Conservation (phyloP, 2,329 filamentous ascomycete species). For the Beauveria medogensis region DNA sequence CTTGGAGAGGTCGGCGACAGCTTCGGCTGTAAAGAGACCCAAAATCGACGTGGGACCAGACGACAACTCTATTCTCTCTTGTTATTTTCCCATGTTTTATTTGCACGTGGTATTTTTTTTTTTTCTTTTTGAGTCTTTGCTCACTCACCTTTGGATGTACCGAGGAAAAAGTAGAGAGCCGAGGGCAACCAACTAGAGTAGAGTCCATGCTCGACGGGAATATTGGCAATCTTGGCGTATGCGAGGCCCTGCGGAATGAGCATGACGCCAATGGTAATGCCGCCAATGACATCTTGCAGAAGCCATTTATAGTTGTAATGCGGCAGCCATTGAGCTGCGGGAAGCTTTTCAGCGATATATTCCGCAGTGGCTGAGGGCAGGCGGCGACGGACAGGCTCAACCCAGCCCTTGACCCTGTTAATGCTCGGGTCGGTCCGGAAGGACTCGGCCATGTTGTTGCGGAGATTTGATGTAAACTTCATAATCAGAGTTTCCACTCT, state of each 20-base stretch:
- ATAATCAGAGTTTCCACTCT: slow-evolving; percentile 13
- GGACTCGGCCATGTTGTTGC: slow-evolving; percentile 14
- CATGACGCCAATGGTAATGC: slow-evolving; percentile 51
- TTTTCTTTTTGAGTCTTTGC: fast-evolving
- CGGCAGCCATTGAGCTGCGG: slow-evolving; percentile 55
- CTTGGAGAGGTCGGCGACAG: slow-evolving; percentile 42
- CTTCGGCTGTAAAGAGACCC: slow-evolving; percentile 54
- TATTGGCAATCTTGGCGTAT: slow-evolving; percentile 54
- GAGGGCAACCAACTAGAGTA: slow-evolving; percentile 53
- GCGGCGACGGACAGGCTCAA: slow-evolving; percentile 16
- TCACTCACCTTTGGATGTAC: slow-evolving; percentile 48
- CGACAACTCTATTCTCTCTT: slow-evolving; percentile 41
- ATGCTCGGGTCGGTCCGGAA: slow-evolving; percentile 21
- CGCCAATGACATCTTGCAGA: slow-evolving; percentile 52
- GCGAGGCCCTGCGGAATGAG: slow-evolving; percentile 55
- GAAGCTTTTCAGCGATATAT: slow-evolving; percentile 53
- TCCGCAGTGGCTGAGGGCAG: slow-evolving; percentile 45
- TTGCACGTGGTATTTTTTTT: background rate
- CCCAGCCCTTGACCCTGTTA: slow-evolving; percentile 19
- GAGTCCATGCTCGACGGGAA: slow-evolving; percentile 52
- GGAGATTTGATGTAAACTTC: slow-evolving; percentile 16
- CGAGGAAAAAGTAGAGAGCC: slow-evolving; percentile 50
- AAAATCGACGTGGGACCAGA: slow-evolving; percentile 58
- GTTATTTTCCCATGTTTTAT: background rate
- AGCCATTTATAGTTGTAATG: slow-evolving; percentile 54